Base-by-base conservation (phyloP, 1,284 basidiomycete species). In the Grifola frondosa region DNA sequence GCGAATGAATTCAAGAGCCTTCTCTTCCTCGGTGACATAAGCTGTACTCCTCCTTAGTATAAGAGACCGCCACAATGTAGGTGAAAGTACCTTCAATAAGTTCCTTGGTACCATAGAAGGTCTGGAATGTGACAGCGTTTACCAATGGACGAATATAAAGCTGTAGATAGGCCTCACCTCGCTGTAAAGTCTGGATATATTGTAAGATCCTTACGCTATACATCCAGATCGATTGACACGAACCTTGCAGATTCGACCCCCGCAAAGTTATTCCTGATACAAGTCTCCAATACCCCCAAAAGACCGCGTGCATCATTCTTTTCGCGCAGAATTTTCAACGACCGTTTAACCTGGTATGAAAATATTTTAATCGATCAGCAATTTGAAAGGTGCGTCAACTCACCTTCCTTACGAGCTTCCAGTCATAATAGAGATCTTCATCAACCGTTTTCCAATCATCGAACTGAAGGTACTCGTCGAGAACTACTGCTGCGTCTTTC, bases 211-310 rank as follows among this genome's bases (percentile, higher is more conserved):
- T 42, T 22, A 16, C 33, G 17, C n/a, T 41, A 20, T 17, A 36
- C 6, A 42, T 26, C 23, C 34, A 31, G 17, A 30, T 17, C 35
- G 13, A 29, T 13, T 19, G n/a, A 37, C 3, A 50, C 58, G 44
- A 51, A 78, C 84, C 86, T 78, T 15, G 88, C 70, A 37, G 90
- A 93, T 67, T 98, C 96, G 1, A 92, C 84, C 0, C 93, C 97
- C 8, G 91, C 97, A 73, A 98, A 99, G 66, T 98, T 98, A 39
- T 84, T 83, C 42, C 94, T 78, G 32, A 98, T 77, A 58, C 93
- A 98, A 1, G 94, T 89, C 57, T 97, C 92, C 25, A 99, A 70
- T 0, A 98, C 91, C 11, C 91, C 92, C 42, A 96, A 78, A 36
- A 97, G 77, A 0, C 89, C 91, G 49, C 89, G 80, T 3, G 81